Evolutionary conservation across 163 green algal species (phyloP).

Genomic region (Scenedesmus sp.): DNA sequence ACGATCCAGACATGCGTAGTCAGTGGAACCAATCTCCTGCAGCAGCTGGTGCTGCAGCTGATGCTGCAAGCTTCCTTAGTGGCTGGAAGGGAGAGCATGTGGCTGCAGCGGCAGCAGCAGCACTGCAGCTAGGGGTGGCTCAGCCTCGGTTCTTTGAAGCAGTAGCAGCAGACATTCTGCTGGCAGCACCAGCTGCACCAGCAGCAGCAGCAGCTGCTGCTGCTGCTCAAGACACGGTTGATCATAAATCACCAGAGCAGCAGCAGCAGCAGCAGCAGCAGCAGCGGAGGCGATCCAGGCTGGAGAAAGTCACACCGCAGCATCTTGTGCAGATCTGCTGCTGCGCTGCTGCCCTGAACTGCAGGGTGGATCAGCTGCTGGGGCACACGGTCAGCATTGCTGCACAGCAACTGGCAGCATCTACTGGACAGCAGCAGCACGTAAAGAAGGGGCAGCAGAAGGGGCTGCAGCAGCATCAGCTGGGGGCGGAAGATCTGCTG

Average conservation of each 20-base stretch:
- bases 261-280: constrained; percentile 31
- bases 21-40: background rate
- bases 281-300: background rate
- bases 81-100: constrained; percentile 47
- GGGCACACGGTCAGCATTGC: background rate
- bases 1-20: background rate
- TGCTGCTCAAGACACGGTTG: background rate
- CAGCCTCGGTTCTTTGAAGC: constrained; percentile 17
- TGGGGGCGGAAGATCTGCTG: background rate
- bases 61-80: background rate
- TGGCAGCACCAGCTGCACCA: background rate
- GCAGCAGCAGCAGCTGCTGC: background rate
- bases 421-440: background rate
- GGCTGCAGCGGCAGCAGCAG: background rate
- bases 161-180: constrained; percentile 8
- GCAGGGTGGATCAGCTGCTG: constrained; percentile 24
- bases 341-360: constrained; percentile 27
- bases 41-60: constrained; percentile 6
- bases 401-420: background rate
- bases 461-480: background rate
- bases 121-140: constrained; percentile 5
- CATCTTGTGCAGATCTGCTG: background rate
- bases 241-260: background rate
- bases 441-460: background rate
- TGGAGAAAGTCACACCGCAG: constrained; percentile 29